phyloP scores from a whole-genome alignment of 1,284 basidiomycete species.

The Rhodotorula glutinis region DNA sequence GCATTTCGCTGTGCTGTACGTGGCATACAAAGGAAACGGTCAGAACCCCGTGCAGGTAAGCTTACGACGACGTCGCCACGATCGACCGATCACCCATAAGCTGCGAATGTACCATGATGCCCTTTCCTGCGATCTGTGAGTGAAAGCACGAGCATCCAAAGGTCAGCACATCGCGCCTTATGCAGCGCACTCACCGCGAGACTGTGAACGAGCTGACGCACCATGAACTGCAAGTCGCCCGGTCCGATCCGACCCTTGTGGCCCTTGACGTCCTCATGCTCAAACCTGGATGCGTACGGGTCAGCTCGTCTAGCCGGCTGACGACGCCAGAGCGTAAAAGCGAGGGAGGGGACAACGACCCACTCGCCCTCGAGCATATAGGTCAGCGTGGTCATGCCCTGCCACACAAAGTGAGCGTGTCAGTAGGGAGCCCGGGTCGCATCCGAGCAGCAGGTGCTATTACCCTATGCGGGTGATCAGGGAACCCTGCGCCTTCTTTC shows the following conservation, averaged over 20 bases:
- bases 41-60: constrained; percentile 1
- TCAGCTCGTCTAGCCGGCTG: background rate
- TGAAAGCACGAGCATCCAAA: background rate
- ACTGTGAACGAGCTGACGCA: constrained; percentile 39
- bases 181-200: too few species aligned
- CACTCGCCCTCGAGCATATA: constrained; percentile 78
- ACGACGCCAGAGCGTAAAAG: background rate
- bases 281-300: constrained; percentile 51
- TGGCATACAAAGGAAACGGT: background rate
- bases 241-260: constrained; percentile 61
- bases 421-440: too few species aligned
- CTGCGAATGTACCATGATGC: constrained; percentile 36
- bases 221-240: constrained; percentile 88
- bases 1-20: constrained; percentile 61
- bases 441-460: too few species aligned
- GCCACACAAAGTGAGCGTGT: constrained; percentile 43
- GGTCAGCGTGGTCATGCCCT: constrained; percentile 77
- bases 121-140: constrained; percentile 64
- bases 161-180: background rate
- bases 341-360: background rate
- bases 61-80: too few species aligned
- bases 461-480: constrained; percentile 82
- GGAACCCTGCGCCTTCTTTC: constrained; percentile 46
- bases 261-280: constrained; percentile 89
- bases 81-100: background rate